phyloP scores from a whole-genome alignment of 1,284 basidiomycete genomes.

The Cerrena zonata region DNA sequence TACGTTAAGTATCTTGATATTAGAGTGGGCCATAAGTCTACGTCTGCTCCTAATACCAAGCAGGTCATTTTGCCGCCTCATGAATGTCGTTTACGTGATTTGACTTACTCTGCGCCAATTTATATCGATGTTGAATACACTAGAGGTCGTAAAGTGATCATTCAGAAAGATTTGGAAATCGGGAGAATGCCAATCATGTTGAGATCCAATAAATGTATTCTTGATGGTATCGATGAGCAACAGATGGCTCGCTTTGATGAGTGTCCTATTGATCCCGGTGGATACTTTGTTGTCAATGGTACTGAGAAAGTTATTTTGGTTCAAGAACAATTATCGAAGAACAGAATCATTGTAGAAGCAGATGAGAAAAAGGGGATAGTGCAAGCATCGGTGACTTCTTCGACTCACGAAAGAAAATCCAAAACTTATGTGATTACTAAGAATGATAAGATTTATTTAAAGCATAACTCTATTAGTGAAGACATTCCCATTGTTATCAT shows the following conservation, averaged over 20 bases:
- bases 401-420: constrained; percentile 86
- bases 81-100: constrained; percentile 94
- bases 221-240: constrained; percentile 73
- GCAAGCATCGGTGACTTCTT: constrained; percentile 96
- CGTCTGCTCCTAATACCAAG: constrained; percentile 75
- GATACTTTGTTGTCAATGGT: constrained; percentile 98
- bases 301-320: constrained; percentile 99
- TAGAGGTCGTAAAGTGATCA: constrained; percentile 84
- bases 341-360: constrained; percentile 96
- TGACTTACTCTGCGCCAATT: constrained; percentile 92
- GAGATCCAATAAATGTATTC: constrained; percentile 87
- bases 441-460: constrained; percentile 88
- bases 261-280: constrained; percentile 96
- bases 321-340: constrained; percentile 98
- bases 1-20: constrained; percentile 98
- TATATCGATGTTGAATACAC: constrained; percentile 95
- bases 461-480: constrained; percentile 98
- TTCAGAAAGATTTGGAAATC: constrained; percentile 80
- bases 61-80: constrained; percentile 91
- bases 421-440: constrained; percentile 98
- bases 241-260: constrained; percentile 90
- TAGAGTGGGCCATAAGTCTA: constrained; percentile 84
- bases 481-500: constrained; percentile 95
- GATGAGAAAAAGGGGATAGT: constrained; percentile 88
- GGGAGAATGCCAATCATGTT: constrained; percentile 97